phyloP scores from a whole-genome alignment of 495 filamentous ascomycete species.

The Terfezia claveryi region DNA sequence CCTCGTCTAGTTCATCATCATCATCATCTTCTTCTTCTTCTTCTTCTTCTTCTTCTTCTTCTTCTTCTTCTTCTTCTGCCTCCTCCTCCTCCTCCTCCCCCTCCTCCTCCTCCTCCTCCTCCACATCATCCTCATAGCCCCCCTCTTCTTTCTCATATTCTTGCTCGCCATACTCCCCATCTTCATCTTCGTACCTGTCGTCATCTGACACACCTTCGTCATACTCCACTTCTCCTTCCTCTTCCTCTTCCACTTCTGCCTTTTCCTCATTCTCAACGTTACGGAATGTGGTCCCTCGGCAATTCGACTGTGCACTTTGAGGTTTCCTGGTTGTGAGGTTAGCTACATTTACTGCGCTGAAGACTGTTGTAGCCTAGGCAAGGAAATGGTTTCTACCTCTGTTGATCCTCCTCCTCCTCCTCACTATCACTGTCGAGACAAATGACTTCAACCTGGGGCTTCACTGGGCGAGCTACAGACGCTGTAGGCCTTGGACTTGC shows the following conservation, averaged over 20 bases:
- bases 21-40: background rate
- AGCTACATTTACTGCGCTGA: no score
- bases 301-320: no score
- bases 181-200: background rate
- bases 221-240: background rate
- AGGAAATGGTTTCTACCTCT: no score
- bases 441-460: background rate
- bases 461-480: background rate
- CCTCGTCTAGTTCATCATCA: background rate
- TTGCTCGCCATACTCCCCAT: background rate
- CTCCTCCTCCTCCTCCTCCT: background rate
- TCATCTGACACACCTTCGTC: background rate
- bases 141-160: background rate
- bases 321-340: no score
- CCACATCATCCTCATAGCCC: background rate
- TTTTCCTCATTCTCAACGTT: background rate
- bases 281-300: no score
- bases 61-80: background rate
- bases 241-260: background rate
- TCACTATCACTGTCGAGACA: background rate
- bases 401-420: no score
- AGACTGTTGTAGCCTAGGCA: no score
- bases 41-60: background rate
- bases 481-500: background rate
- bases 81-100: background rate